Conservation (phyloP, 2,329 filamentous ascomycete species). For the Alternaria gansuensis region DNA sequence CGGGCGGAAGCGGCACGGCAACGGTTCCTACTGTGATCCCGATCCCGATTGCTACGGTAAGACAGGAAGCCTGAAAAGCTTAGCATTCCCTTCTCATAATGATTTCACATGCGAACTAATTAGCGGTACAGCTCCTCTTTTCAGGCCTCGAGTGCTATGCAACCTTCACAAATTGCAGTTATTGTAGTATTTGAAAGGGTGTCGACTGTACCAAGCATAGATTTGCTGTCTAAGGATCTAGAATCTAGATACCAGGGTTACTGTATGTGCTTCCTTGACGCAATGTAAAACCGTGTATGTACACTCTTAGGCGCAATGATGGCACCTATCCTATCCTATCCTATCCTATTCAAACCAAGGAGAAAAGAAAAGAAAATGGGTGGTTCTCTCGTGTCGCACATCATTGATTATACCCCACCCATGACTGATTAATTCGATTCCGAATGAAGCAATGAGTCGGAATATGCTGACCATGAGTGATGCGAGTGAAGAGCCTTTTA, state of each 20-base stretch:
- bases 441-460: background rate
- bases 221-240: constrained; percentile 2
- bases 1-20: background rate
- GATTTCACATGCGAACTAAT: background rate
- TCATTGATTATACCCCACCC: background rate
- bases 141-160: background rate
- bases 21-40: background rate
- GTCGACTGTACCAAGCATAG: background rate
- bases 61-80: constrained; percentile 2
- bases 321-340: background rate
- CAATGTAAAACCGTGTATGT: constrained; percentile 6
- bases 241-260: constrained; percentile 3
- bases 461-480: background rate
- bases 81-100: background rate
- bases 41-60: background rate
- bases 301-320: constrained; percentile 6
- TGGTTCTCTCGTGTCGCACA: background rate
- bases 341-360: background rate
- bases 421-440: constrained; percentile 3
- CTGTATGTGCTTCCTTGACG: background rate
- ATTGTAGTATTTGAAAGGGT: background rate
- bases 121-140: background rate
- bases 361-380: background rate
- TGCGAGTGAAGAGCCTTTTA: background rate
- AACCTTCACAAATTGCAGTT: background rate